Percentiles rank a stretch among this genome's conserved stretches.
Conservation (phyloP, 257 asterid species). For the Perilla frutescens region DNA sequence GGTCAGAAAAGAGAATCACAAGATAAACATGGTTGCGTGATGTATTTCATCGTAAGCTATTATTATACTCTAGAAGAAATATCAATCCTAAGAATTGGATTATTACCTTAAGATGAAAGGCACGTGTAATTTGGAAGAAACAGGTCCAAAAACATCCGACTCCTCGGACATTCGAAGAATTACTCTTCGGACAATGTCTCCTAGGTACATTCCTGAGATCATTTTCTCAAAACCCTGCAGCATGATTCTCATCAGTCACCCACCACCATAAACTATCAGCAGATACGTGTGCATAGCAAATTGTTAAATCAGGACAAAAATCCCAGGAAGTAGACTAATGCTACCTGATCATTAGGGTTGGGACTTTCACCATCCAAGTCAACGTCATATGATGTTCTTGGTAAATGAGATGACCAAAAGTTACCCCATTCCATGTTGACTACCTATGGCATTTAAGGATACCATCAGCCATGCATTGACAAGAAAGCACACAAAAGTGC, state of each 20-base stretch:
- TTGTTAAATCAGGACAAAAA: not conserved
- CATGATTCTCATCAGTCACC: constrained; percentile 27
- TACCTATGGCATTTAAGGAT: constrained; percentile 51
- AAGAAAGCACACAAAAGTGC: not conserved
- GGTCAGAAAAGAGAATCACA: not conserved
- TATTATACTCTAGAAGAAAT: not conserved
- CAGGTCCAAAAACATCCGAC: constrained; percentile 65
- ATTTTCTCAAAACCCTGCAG: constrained; percentile 87
- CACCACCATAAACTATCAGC: constrained; percentile 24
- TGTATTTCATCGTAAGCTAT: constrained; percentile 1
- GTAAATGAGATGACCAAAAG: constrained; percentile 92
- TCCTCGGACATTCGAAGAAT: constrained; percentile 76
- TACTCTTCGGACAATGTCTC: constrained; percentile 89
- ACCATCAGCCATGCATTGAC: not conserved
- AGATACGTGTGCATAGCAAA: constrained; percentile 4
- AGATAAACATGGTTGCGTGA: not conserved
- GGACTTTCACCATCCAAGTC: constrained; percentile 83
- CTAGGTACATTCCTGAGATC: constrained; percentile 96
- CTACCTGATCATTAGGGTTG: constrained; percentile 85
- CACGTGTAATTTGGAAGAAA: constrained; percentile 57
- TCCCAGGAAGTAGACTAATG: constrained; percentile 1
- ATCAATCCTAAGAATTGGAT: constrained; percentile 19
- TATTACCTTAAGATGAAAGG: constrained; percentile 78
- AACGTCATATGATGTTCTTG: constrained; percentile 74
- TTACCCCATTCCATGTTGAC: constrained; percentile 98